A percentile compares a stretch with the other conserved stretches of the same genome.
Conservation (phyloP, 2,329 filamentous ascomycete genomes). For the Aulographum hederae region DNA sequence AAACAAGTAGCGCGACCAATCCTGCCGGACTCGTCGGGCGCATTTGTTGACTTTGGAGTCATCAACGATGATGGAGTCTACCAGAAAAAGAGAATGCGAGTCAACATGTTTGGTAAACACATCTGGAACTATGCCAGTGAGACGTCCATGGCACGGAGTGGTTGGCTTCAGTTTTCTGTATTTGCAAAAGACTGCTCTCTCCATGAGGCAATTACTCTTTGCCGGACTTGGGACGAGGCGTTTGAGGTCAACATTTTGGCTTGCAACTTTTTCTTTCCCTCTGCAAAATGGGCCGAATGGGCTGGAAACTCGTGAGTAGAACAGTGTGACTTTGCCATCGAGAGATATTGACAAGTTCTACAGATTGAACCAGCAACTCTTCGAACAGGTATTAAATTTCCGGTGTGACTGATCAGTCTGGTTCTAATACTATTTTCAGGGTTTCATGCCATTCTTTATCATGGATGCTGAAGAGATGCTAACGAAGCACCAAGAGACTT, state of each 20-base stretch:
- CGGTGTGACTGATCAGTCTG: too few relatives aligned
- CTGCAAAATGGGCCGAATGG: constrained; percentile 25
- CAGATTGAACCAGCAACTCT: too few relatives aligned
- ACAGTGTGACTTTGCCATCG: too few relatives aligned
- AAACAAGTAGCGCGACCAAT: too few relatives aligned
- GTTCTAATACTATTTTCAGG: too few relatives aligned
- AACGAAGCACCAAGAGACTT: too few relatives aligned
- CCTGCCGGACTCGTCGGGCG: too few relatives aligned
- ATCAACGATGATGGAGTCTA: constrained; percentile 15
- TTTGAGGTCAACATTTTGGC: constrained; percentile 28
- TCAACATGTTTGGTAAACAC: constrained; percentile 28
- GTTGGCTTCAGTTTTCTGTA: constrained; percentile 33
- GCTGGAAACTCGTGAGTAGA: too few relatives aligned
- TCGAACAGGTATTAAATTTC: too few relatives aligned
- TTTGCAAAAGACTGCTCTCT: constrained; percentile 30
- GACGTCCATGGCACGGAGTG: constrained; percentile 26
- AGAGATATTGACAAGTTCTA: too few relatives aligned
- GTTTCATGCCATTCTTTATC: too few relatives aligned
- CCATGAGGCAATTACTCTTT: constrained; percentile 26
- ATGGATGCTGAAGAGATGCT: too few relatives aligned
- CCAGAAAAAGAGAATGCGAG: constrained; percentile 20
- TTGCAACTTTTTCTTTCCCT: constrained; percentile 28
- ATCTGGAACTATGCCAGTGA: constrained; percentile 34
- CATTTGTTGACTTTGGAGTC: constrained; percentile 15
- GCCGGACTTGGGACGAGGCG: constrained; percentile 32